Base-by-base conservation (phyloP, 176 grass and related monocot genomes). In the Guadua angustifolia region DNA sequence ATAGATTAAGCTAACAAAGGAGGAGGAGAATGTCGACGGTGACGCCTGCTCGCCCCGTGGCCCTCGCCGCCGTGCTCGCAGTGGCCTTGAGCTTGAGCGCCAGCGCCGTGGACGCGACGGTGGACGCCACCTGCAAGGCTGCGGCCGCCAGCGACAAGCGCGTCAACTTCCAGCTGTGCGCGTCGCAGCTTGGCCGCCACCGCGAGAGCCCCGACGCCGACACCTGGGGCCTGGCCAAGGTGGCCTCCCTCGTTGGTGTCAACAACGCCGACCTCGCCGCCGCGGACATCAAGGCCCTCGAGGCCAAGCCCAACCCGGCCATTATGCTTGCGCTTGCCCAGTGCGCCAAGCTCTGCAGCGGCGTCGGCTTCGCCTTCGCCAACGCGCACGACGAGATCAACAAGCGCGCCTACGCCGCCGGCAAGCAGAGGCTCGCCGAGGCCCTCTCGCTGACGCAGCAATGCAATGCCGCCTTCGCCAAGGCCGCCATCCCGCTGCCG, bases 151-250 rank as follows among this genome's bases (percentile, higher is more conserved):
- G 26, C 12, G 81, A 74, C 56, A 47, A 17, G 26, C 69, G 69
- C 12, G 69, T 83, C 19, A 51, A 64, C 81, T 5, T 36, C 55
- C 12, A 24, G 43, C 11, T 83, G 25, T 83, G 69, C 69, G 2
- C 46, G 7, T 49, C 55, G 2, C 58, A 74, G 69, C 69, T 83
- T 1, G 70, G 69, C 29, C 45, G 3, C 43, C 69, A 83, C 29
- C 81, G 58, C 0, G 43, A 33, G 18, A 36, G 24, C 81, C 2
- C 18, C 1, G 57, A 83, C 18, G 70, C 81, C 1, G 81, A 83
- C 57, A 16, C 70, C 0, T 74, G 81, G 81, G 81, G 81, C 32
- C 29, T 83, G 19, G 81, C 81, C 57, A 83, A 83, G 70, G 69
- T 74, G 55, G 81, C 70, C 29, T 11, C 69, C 14, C 70, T 83